These are phyloP conservation scores for Tylopilus subfusipes DNA, from an alignment of 768 basidiomycete species.

Conservation along the genomic window DNA sequence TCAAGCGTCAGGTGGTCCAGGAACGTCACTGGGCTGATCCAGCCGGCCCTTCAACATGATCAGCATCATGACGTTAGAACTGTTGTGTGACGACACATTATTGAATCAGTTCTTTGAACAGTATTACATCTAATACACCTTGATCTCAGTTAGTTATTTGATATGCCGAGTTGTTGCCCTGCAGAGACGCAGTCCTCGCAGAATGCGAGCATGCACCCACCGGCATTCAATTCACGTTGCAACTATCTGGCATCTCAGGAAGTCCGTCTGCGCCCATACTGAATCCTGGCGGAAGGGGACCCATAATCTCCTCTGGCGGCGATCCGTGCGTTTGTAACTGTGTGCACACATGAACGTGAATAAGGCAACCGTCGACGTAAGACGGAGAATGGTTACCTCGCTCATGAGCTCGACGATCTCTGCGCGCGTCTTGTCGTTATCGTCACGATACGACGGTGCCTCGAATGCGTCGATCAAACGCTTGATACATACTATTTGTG, in stretches of 20 bases:
- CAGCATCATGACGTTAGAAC: too few relatives aligned
- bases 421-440: slow-evolving; percentile 42
- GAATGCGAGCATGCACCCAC: not conserved
- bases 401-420: slow-evolving; percentile 68
- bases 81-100: too few relatives aligned
- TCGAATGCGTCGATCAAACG: slow-evolving; percentile 68
- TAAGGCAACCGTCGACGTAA: not conserved
- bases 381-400: slow-evolving; percentile 44
- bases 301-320: slow-evolving; percentile 82
- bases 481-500: slow-evolving; percentile 55
- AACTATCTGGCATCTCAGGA: slow-evolving; percentile 40
- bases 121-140: not conserved
- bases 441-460: slow-evolving; percentile 53
- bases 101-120: not conserved
- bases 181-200: not conserved
- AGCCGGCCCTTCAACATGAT: too few relatives aligned
- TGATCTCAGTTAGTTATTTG: not conserved
- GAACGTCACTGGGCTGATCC: too few relatives aligned
- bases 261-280: slow-evolving; percentile 52
- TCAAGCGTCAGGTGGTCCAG: too few relatives aligned
- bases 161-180: not conserved
- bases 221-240: slow-evolving; percentile 8
- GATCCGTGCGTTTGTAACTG: slow-evolving; percentile 69
- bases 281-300: slow-evolving; percentile 71
- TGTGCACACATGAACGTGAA: not conserved